Evolutionary conservation across 306 rosid genomes (phyloP).

Genomic region (Rubus idaeus): DNA sequence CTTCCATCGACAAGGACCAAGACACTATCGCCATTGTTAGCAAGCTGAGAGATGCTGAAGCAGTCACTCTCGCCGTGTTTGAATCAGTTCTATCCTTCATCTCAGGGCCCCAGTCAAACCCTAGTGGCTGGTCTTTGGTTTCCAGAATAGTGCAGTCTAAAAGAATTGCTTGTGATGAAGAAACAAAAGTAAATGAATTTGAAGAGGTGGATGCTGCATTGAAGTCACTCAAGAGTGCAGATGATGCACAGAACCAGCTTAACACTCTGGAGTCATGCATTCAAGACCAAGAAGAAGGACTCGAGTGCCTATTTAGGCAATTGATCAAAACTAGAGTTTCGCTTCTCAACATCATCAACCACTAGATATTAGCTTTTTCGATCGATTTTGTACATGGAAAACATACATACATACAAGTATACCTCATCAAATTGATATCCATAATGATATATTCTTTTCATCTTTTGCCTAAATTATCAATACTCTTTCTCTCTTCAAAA

Average conservation of each 20-base stretch:
- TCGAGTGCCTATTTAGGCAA: conserved; percentile 8
- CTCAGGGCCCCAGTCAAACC: conserved; percentile 17
- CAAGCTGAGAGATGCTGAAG: conserved; percentile 26
- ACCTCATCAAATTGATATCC: background rate
- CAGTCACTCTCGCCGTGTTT: conserved; percentile 9
- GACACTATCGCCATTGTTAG: conserved; percentile 2
- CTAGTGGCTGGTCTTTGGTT: conserved; percentile 24
- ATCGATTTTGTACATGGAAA: background rate
- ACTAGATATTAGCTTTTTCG: conserved; percentile 10
- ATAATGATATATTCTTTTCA: no score
- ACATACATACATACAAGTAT: background rate
- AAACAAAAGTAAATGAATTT: conserved; percentile 19
- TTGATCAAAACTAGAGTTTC: conserved; percentile 33
- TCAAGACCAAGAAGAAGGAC: conserved; percentile 1
- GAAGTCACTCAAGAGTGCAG: background rate
- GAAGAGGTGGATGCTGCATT: conserved; percentile 5
- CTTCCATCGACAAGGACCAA: background rate
- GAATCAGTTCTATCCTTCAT: conserved; percentile 34
- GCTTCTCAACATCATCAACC: conserved; percentile 39
- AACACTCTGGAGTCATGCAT: conserved; percentile 13
- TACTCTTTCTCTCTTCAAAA: background rate
- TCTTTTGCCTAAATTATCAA: background rate
- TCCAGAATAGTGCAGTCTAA: conserved; percentile 9
- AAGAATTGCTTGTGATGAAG: conserved; percentile 8
- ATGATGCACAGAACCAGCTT: background rate